Evolutionary conservation across 2,329 filamentous ascomycete species (phyloP), one percentile per base, ranked within the genome.

Genomic region (Tolypocladium sp.): DNA sequence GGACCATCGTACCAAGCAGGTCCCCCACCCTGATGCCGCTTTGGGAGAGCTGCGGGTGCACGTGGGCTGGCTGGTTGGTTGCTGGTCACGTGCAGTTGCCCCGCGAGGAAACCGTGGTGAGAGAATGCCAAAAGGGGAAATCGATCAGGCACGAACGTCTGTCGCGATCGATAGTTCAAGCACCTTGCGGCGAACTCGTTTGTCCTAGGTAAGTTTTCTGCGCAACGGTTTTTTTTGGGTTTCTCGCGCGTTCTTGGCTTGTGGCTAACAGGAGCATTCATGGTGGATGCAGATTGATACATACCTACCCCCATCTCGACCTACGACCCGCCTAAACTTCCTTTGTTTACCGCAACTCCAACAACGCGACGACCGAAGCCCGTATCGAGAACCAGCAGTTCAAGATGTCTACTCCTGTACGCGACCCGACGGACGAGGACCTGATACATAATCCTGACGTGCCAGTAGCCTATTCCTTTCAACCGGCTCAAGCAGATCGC

Each of bases 401-500:
- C 67, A 72, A 66, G 55, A 75, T 75, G 73, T 69, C 73, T 64
- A 72, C 73, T 66, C 72, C 73, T 64, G 73, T 75, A 70, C 57
- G 65, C 54, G n/a, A 20, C 13, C 42, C 15, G 53, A n/a, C 15
- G 15, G 17, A 4, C 2, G 22, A 46, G 30, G 44, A 33, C 17
- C 9, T 22, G 3, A 17, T 9, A 1, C 12, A 17, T 20, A 52
- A 54, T 63, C 63, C 66, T 71, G 62, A 72, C 58, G 22, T 51
- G 42, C 30, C 42, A 27, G 41, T 69, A 93, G 89, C 91, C 91
- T 61, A 82, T 96, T 68, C 82, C 89, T 61, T 82, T 86, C 66
- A 87, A 85, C 69, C 82, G 91, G 65, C 84, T 96, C 65, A 89
- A 88, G 78, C 90, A 94, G 78, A 93, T 96, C 72, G 88, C 90